These are phyloP conservation scores for Termitomyces titanicus DNA, from an alignment of 768 basidiomycete genomes.

Conservation along the genomic window DNA sequence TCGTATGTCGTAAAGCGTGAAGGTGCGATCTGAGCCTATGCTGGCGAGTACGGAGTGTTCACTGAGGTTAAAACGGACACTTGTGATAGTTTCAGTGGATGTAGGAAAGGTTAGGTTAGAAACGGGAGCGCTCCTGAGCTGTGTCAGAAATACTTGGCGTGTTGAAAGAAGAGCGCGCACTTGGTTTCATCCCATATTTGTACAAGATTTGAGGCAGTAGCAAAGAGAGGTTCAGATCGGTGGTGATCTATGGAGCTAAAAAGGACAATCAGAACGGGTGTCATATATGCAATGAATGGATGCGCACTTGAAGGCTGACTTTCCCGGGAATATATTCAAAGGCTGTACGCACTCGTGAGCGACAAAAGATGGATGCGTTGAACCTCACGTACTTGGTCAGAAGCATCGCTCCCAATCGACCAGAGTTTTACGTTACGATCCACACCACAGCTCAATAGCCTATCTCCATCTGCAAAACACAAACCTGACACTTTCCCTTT, in stretches of 20 bases:
- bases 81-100: slow-evolving; percentile 83
- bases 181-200: slow-evolving; percentile 99
- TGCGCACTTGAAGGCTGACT: slow-evolving; percentile 85
- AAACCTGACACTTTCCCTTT: slow-evolving; percentile 84
- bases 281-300: neutral
- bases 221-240: slow-evolving; percentile 82
- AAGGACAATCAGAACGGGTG: slow-evolving; percentile 9
- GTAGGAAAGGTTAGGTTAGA: slow-evolving; percentile 86
- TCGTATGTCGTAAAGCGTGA: slow-evolving; percentile 93
- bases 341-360: slow-evolving; percentile 39
- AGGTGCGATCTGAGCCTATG: slow-evolving; percentile 91
- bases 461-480: slow-evolving; percentile 62
- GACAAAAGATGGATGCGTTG: neutral
- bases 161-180: slow-evolving; percentile 35
- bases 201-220: slow-evolving; percentile 88
- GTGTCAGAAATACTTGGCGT: slow-evolving; percentile 1
- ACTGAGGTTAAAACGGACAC: slow-evolving; percentile 89
- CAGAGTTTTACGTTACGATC: slow-evolving; percentile 84
- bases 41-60: slow-evolving; percentile 95
- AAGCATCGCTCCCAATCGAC: slow-evolving; percentile 39
- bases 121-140: slow-evolving; percentile 70
- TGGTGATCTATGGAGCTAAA: slow-evolving; percentile 92
- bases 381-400: slow-evolving; percentile 31
- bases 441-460: slow-evolving; percentile 75
- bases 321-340: slow-evolving; percentile 75